phyloP scores from a whole-genome alignment of 139 green algal species.

The Coelastrella sp. region DNA sequence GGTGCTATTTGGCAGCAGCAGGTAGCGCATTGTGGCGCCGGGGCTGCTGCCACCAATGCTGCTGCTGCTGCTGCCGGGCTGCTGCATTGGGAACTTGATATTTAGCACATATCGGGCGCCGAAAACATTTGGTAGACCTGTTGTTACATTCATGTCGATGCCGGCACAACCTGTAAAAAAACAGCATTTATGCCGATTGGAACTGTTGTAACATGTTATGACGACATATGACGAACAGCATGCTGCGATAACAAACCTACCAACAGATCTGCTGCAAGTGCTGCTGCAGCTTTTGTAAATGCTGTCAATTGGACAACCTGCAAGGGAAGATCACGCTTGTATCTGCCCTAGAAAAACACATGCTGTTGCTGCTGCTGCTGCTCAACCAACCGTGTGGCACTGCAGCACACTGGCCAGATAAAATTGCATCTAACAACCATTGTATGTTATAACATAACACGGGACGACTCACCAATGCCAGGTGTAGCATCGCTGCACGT shows the following conservation, averaged over 20 bases:
- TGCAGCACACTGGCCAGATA: too few species aligned
- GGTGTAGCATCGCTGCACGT: conserved; percentile 8
- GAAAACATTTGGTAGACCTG: conserved; percentile 51
- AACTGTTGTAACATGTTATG: neutral
- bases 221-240: neutral
- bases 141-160: conserved; percentile 56
- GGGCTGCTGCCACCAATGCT: neutral
- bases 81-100: conserved; percentile 56
- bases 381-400: too few species aligned
- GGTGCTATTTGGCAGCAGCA: conserved; percentile 35
- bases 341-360: too few species aligned
- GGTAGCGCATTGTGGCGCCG: neutral
- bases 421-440: too few species aligned
- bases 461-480: conserved; percentile 16
- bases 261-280: too few species aligned
- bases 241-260: too few species aligned
- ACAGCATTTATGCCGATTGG: neutral
- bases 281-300: too few species aligned
- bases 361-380: too few species aligned
- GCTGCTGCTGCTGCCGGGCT: neutral
- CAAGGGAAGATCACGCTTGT: too few species aligned
- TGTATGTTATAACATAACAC: too few species aligned
- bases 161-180: conserved; percentile 53
- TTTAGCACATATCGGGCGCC: conserved; percentile 67
- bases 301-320: too few species aligned